Conservation (phyloP, 2,329 filamentous ascomycete species). For the Colletotrichum chrysophilum region DNA sequence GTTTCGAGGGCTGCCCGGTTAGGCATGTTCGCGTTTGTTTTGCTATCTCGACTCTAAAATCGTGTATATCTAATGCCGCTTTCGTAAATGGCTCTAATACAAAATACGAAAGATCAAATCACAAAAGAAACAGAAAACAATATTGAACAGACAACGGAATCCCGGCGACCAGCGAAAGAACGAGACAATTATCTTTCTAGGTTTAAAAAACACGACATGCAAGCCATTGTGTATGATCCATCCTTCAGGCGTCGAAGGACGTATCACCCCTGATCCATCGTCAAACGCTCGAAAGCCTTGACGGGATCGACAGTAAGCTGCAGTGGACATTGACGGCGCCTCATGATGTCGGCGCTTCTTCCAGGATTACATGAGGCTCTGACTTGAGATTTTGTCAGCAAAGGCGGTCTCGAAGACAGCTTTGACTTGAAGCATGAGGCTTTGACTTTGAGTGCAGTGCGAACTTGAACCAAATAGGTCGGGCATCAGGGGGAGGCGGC, state of each 20-base stretch:
- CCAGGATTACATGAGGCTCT: neutral
- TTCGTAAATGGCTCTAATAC: neutral
- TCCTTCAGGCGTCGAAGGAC: neutral
- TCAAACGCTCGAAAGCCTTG: neutral
- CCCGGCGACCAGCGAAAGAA: neutral
- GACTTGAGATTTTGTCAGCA: neutral
- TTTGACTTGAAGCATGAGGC: neutral
- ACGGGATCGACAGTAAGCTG: neutral
- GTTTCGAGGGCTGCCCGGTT: neutral
- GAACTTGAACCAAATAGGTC: neutral
- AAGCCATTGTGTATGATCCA: neutral
- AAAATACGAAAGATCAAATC: neutral
- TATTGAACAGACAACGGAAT: neutral
- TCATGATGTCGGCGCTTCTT: neutral
- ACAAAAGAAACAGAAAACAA: neutral
- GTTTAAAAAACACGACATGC: neutral
- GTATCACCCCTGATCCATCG: neutral
- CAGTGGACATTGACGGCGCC: neutral
- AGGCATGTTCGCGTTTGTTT: neutral
- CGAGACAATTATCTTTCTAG: neutral
- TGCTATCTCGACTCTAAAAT: neutral
- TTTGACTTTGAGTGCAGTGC: neutral
- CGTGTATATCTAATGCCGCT: neutral
- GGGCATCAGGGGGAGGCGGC: neutral
- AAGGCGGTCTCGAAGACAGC: neutral